Evolutionary conservation across 176 grass and related monocot species (phyloP).

Genomic region (Poa pratensis): DNA sequence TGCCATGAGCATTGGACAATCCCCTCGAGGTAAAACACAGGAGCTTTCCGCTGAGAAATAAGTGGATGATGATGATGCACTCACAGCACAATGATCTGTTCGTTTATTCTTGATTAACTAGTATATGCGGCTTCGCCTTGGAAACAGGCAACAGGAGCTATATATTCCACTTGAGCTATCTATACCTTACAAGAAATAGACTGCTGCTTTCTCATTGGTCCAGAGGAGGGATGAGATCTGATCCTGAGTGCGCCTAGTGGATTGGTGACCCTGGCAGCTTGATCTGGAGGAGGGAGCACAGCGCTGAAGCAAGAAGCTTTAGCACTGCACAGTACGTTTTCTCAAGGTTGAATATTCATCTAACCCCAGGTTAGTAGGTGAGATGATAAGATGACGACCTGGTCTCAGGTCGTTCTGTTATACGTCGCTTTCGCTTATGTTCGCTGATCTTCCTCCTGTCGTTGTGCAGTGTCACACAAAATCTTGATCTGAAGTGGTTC

Average conservation of each 20-base stretch:
- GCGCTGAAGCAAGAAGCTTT: background rate
- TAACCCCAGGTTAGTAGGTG: conserved; percentile 24
- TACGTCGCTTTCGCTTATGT: conserved; percentile 10
- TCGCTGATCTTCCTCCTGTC: conserved; percentile 7
- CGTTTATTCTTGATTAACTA: no score
- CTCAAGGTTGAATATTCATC: background rate
- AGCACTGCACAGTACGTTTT: background rate
- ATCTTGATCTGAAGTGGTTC: background rate
- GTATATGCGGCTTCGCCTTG: background rate
- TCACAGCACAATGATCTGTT: conserved; percentile 40
- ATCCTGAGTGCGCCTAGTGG: conserved; percentile 41
- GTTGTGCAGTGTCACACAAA: background rate
- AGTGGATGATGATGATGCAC: conserved; percentile 52
- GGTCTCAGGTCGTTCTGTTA: conserved; percentile 6
- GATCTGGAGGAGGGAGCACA: conserved; percentile 36
- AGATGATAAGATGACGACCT: conserved; percentile 21
- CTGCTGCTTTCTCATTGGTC: conserved; percentile 13
- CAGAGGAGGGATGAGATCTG: background rate
- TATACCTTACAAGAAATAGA: conserved; percentile 23
- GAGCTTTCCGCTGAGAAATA: conserved; percentile 39
- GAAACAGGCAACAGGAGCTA: conserved; percentile 13
- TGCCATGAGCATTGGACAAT: conserved; percentile 5
- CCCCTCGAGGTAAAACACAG: conserved; percentile 36
- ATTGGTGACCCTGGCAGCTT: conserved; percentile 39
- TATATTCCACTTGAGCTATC: background rate